Conservation (phyloP, 768 basidiomycete genomes). For the Lactarius hatsudake region DNA sequence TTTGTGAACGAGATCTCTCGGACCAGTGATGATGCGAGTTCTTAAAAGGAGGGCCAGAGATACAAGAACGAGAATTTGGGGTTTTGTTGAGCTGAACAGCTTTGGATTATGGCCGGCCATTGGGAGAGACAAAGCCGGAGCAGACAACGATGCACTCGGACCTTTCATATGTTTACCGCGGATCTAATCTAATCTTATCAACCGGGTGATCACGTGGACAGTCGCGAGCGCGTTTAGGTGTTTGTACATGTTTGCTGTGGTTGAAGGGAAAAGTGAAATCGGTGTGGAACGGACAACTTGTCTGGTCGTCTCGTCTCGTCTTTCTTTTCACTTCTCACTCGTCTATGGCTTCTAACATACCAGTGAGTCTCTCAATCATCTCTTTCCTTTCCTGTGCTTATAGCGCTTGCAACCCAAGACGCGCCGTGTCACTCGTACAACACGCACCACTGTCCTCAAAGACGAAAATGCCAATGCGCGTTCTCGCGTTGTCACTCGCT, state of each 20-base stretch:
- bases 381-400: background rate
- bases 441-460: constrained; percentile 51
- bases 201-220: constrained; percentile 33
- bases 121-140: background rate
- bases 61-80: constrained; percentile 12
- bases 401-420: constrained; percentile 40
- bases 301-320: constrained; percentile 13
- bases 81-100: background rate
- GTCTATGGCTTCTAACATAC: constrained; percentile 45
- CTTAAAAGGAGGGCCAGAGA: constrained; percentile 19
- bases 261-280: constrained; percentile 31
- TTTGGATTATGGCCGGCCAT: constrained; percentile 3
- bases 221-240: constrained; percentile 39
- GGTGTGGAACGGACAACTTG: background rate
- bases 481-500: constrained; percentile 57
- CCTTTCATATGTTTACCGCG: background rate
- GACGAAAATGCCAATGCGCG: constrained; percentile 73
- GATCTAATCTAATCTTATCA: constrained; percentile 1
- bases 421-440: constrained; percentile 59
- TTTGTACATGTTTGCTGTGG: constrained; percentile 38
- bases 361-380: constrained; percentile 35
- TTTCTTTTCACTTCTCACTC: constrained; percentile 5
- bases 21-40: constrained; percentile 21
- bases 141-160: no score
- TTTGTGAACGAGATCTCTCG: constrained; percentile 18